Conservation (phyloP, 1,284 basidiomycete species). For the Naganishia albida region DNA sequence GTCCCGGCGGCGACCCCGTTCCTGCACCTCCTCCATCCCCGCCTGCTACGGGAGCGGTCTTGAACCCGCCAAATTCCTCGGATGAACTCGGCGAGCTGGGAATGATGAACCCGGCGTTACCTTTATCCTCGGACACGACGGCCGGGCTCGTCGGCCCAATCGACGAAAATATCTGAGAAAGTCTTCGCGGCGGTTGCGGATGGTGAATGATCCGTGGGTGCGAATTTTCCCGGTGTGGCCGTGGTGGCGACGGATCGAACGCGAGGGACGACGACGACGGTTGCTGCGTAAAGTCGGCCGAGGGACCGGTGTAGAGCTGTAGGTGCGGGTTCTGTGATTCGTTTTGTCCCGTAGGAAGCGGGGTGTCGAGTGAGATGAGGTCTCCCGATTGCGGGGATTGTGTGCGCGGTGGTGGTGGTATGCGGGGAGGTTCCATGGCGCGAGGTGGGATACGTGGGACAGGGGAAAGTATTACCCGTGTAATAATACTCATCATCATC, state of each 20-base stretch:
- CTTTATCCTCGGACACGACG: conserved; percentile 24
- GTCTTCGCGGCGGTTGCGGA: conserved; percentile 30
- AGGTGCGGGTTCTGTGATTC: conserved; percentile 7
- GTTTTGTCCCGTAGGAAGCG: not conserved
- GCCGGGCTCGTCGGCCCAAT: conserved; percentile 28
- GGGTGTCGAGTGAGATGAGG: conserved; percentile 3
- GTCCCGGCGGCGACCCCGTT: not conserved
- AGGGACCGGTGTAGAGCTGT: conserved; percentile 15
- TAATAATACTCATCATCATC: not conserved
- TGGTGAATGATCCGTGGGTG: conserved; percentile 35
- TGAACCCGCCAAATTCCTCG: conserved; percentile 13
- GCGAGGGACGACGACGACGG: not conserved
- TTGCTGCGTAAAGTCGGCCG: conserved; percentile 6
- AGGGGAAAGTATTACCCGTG: not conserved
- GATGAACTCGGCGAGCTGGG: not conserved
- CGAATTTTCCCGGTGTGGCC: not conserved
- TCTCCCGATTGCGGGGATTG: not conserved
- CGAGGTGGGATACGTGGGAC: not conserved
- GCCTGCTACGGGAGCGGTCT: not conserved
- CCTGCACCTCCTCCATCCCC: not conserved
- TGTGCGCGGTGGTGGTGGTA: conserved; percentile 3
- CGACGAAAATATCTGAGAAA: conserved; percentile 23
- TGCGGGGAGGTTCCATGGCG: not conserved
- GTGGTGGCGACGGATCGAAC: not conserved
- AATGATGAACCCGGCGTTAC: conserved; percentile 26